Evolutionary conservation across 768 basidiomycete genomes (phyloP).

Genomic region (Mycena leptocephala): DNA sequence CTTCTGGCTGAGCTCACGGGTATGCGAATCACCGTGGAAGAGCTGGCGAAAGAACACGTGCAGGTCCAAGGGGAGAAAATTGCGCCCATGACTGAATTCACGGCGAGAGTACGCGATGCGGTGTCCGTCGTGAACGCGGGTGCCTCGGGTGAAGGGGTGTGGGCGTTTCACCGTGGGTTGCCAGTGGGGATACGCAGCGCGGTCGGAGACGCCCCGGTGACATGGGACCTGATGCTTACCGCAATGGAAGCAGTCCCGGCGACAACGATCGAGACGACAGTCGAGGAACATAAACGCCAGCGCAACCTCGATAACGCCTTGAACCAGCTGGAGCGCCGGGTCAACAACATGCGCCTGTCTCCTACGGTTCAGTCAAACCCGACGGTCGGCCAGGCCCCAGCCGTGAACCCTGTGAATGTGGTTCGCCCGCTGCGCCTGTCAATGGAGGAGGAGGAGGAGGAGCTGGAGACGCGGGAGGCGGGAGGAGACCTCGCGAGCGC

Average conservation of each 20-base stretch:
- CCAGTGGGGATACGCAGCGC: background rate
- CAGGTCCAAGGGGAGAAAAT: background rate
- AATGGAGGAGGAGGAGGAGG: background rate
- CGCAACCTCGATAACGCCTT: background rate
- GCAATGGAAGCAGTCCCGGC: background rate
- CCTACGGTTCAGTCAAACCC: background rate
- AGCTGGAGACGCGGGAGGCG: background rate
- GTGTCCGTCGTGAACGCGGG: too few species aligned
- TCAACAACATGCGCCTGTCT: background rate
- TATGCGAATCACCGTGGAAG: background rate
- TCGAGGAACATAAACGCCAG: background rate
- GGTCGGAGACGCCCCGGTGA: background rate
- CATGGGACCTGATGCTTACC: background rate
- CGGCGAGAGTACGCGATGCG: too few species aligned
- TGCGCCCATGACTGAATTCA: too few species aligned
- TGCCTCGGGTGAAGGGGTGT: slow-evolving; percentile 4
- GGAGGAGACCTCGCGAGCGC: too few species aligned
- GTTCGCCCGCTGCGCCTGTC: too few species aligned
- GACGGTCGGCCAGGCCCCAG: too few species aligned
- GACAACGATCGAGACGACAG: background rate
- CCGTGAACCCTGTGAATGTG: too few species aligned
- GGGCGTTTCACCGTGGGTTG: background rate
- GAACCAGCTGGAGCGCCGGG: background rate
- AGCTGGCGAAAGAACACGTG: background rate
- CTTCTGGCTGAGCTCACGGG: background rate